Percentiles rank a stretch among this genome's conserved stretches.
phyloP scores from a whole-genome alignment of 768 basidiomycete species.

The Calocera cornea region DNA sequence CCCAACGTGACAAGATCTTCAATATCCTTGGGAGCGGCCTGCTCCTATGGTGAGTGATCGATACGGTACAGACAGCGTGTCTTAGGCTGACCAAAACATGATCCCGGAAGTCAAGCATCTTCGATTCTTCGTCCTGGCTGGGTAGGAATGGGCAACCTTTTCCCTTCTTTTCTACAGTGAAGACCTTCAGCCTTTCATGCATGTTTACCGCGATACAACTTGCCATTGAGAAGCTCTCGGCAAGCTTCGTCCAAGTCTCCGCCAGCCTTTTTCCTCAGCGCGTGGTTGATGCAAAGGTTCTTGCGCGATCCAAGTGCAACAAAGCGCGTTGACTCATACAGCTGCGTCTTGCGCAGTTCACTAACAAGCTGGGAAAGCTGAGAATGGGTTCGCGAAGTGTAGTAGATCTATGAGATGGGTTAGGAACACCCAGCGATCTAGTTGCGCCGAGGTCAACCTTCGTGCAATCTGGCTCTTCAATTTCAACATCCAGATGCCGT shows the following conservation, averaged over 20 bases:
- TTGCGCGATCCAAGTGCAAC: conserved; percentile 84
- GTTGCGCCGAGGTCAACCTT: conserved; percentile 20
- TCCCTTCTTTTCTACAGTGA: conserved; percentile 40
- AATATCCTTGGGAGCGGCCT: conserved; percentile 87
- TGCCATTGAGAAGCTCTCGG: conserved; percentile 63
- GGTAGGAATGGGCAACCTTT: conserved; percentile 70
- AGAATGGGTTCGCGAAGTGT: conserved; percentile 91
- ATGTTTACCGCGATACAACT: conserved; percentile 11
- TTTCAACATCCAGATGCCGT: conserved; percentile 10
- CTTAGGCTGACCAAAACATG: conserved; percentile 53
- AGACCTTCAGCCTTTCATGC: neutral
- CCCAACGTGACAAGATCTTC: conserved; percentile 78
- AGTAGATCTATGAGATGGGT: conserved; percentile 47
- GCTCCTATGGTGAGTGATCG: neutral
- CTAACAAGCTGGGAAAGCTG: conserved; percentile 84
- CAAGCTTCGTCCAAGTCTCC: conserved; percentile 77
- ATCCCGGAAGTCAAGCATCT: conserved; percentile 73
- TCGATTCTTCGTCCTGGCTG: conserved; percentile 46
- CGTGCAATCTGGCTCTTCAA: conserved; percentile 45
- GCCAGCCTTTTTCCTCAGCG: conserved; percentile 39
- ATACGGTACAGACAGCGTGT: neutral
- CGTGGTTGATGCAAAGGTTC: conserved; percentile 85
- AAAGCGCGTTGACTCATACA: conserved; percentile 33
- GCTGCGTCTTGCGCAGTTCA: conserved; percentile 60
- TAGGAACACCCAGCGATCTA: neutral